A percentile compares a stretch with the other conserved stretches of the same genome.
Conservation (phyloP, 176 grass and related monocot genomes). For the Bothriochloa decipiens region DNA sequence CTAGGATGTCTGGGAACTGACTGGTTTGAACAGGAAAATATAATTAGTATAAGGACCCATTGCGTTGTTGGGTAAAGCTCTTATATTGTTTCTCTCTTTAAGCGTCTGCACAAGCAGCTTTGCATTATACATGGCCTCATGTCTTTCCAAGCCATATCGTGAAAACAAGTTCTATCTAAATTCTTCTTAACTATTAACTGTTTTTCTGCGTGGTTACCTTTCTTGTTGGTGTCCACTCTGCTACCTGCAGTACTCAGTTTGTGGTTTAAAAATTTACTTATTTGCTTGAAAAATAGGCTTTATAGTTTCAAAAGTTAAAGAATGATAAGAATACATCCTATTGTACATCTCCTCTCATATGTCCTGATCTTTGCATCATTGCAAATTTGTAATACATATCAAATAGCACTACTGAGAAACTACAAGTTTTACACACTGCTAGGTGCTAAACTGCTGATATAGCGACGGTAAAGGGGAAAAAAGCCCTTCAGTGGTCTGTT, state of each 20-base stretch:
- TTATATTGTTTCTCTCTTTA: no score
- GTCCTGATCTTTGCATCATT: conserved; percentile 1
- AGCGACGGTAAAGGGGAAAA: neutral
- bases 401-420: conserved; percentile 26
- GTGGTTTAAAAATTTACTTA: neutral
- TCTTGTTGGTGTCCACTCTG: neutral
- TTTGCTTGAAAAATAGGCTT: neutral
- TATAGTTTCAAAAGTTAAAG: neutral
- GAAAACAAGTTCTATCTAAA: no score
- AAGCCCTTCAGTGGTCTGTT: neutral
- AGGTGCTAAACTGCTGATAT: neutral
- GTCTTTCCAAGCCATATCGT: no score
- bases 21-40: no score
- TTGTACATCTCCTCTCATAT: conserved; percentile 17
- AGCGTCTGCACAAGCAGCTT: no score
- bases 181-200: neutral
- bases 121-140: no score
- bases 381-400: conserved; percentile 32
- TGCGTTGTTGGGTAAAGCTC: no score
- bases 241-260: neutral
- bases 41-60: no score
- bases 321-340: conserved; percentile 21
- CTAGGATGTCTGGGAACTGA: no score
- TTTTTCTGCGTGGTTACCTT: neutral
- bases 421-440: conserved; percentile 8